Evolutionary conservation across 2,329 filamentous ascomycete species (phyloP), one percentile per base, ranked within the genome.

Genomic region (Aspergillus ochraceus): DNA sequence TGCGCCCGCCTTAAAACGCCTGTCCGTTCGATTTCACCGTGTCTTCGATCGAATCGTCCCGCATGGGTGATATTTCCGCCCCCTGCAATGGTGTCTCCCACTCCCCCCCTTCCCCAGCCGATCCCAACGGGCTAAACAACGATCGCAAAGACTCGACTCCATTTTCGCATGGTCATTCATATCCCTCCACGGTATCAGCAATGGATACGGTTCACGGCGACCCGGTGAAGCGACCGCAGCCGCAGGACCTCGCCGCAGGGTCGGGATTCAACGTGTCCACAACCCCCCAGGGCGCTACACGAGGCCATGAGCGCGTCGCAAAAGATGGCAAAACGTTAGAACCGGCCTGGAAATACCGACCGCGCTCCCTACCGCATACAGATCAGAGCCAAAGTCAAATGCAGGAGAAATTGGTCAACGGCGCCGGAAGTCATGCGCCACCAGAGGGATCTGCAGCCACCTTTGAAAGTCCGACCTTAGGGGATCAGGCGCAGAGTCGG

Each of bases 81-180:
- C 12, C 46, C 19, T 36, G 56, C 55, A 54, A 60, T 58, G 59
- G 55, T 55, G 39, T 54, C 55, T 26, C 51, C 51, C 19, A 47
- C 30, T 55, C 39, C 14, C 52, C 49, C 6, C 26, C 29, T 54
- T 45, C 11, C 52, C 22, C 46, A 17, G 17, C 55, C 19, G 22
- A 24, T 22, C 14, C 26, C 24, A n/a, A 42, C 39, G 30, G 49
- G 51, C n/a, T 49, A 4, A 50, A 55, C 24, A 51, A 51, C 54
- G 36, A 55, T 45, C 52, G 52, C 52, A 19, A 45, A 17, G 14
- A 6, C 6, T 14, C n/a, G 30, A 14, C 32, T n/a, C 39, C 39
- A 30, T n/a, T 17, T 4, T 42, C 3, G 11, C 3, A 24, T 51
- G 9, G 47, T 42, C 17, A 42, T 32, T n/a, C 36, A 8, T 11